Evolutionary conservation across 805 yeast genomes (phyloP).

Genomic region (Helenozyma baotianmanensis): DNA sequence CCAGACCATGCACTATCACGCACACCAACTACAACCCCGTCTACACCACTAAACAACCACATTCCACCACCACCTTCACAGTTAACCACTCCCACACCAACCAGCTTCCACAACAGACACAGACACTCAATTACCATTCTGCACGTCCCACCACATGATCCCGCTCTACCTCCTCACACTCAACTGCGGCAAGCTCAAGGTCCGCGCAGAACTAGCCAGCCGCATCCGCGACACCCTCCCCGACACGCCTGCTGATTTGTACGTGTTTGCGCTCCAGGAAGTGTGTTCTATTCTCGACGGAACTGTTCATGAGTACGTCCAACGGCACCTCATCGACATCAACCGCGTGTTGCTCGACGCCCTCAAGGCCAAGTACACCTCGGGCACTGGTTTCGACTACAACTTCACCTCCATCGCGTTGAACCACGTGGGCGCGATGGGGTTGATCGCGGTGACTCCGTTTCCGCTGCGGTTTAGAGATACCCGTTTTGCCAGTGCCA

Average conservation of each 20-base stretch:
- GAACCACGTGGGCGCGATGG: conserved; percentile 55
- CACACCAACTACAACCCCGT: too few species aligned
- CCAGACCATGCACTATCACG: too few species aligned
- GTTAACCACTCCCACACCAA: too few species aligned
- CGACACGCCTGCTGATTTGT: conserved; percentile 37
- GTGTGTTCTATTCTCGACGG: conserved; percentile 54
- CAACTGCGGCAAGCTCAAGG: conserved; percentile 50
- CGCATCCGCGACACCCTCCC: conserved; percentile 26
- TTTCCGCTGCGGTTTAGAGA: conserved; percentile 27
- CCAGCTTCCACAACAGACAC: too few species aligned
- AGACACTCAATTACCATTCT: too few species aligned
- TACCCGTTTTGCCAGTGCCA: conserved; percentile 28
- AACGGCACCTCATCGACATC: conserved; percentile 31
- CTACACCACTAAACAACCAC: too few species aligned
- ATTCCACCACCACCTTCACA: too few species aligned
- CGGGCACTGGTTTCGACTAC: conserved; percentile 14
- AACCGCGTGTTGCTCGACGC: conserved; percentile 31
- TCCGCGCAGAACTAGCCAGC: conserved; percentile 29
- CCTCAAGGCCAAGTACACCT: conserved; percentile 29
- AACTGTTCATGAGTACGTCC: conserved; percentile 36
- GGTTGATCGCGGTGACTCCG: conserved; percentile 48
- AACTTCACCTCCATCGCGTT: conserved; percentile 40
- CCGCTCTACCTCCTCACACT: conserved; percentile 42
- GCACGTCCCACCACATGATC: too few species aligned
- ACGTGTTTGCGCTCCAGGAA: conserved; percentile 67